Percentiles rank a stretch among this genome's conserved stretches.
Evolutionary conservation across 2,329 filamentous ascomycete species (phyloP).

Genomic region (Penicillium decumbens): DNA sequence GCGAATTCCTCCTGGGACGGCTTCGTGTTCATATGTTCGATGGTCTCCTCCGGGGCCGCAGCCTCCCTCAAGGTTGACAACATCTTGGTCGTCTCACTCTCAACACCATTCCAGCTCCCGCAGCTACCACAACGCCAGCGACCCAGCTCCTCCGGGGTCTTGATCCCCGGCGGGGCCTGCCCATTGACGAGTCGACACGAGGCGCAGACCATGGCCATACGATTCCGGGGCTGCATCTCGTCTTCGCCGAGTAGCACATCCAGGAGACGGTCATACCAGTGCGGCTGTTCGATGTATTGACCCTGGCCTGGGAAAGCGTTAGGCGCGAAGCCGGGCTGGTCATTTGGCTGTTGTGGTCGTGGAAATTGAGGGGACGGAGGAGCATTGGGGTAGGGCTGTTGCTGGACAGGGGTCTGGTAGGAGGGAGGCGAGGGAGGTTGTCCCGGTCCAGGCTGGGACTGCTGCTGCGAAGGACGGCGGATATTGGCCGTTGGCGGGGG

Average conservation of each 20-base stretch:
- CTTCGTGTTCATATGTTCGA: constrained; percentile 20
- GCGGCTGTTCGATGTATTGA: constrained; percentile 45
- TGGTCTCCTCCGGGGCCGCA: constrained; percentile 15
- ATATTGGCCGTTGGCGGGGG: constrained; percentile 65
- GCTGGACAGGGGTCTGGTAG: constrained; percentile 15
- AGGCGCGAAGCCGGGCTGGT: constrained; percentile 46
- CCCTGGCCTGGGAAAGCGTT: constrained; percentile 42
- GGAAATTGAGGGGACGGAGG: constrained; percentile 9
- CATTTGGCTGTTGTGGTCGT: constrained; percentile 22
- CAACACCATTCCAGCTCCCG: constrained; percentile 71
- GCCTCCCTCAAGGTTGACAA: constrained; percentile 56
- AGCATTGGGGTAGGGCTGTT: constrained; percentile 10
- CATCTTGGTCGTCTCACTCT: constrained; percentile 70
- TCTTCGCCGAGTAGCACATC: constrained; percentile 92
- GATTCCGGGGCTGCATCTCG: constrained; percentile 85
- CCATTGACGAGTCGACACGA: constrained; percentile 87
- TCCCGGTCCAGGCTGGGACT: constrained; percentile 8
- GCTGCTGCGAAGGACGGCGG: constrained; percentile 26
- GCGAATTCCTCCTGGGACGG: constrained; percentile 17
- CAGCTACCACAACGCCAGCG: constrained; percentile 88
- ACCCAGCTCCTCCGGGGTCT: constrained; percentile 71
- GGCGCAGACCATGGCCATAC: constrained; percentile 78
- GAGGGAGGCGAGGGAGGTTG: constrained; percentile 30
- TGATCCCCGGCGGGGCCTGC: constrained; percentile 84
- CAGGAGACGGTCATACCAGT: constrained; percentile 93